phyloP scores from a whole-genome alignment of 2,329 filamentous ascomycete genomes.

The Alternaria sp. region DNA sequence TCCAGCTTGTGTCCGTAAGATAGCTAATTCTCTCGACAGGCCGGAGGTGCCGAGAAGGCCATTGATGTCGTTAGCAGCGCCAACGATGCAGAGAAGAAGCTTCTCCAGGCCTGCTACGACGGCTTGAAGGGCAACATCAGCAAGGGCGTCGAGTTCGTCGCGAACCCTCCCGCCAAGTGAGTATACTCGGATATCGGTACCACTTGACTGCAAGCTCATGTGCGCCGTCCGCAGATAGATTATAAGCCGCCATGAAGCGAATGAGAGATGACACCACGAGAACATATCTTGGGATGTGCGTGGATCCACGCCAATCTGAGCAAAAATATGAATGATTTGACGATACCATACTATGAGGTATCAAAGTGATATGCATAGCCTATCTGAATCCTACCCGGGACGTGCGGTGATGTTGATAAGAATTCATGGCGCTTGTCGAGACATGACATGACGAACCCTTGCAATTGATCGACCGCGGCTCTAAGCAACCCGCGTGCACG shows the following conservation, averaged over 20 bases:
- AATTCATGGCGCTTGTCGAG: slow-evolving; percentile 8
- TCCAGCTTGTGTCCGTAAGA: neutral
- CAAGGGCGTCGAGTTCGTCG: slow-evolving; percentile 90
- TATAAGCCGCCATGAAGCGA: slow-evolving; percentile 21
- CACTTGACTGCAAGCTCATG: slow-evolving; percentile 8
- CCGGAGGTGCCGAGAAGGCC: slow-evolving; percentile 85
- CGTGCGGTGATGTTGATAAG: neutral
- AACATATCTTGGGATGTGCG: slow-evolving; percentile 17
- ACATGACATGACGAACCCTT: slow-evolving; percentile 21
- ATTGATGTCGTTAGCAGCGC: slow-evolving; percentile 78
- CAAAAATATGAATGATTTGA: slow-evolving; percentile 8
- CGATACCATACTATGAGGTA: neutral
- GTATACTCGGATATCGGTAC: slow-evolving; percentile 10
- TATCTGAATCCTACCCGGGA: neutral
- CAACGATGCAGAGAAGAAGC: slow-evolving; percentile 87
- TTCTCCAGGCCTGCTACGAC: slow-evolving; percentile 77
- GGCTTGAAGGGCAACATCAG: slow-evolving; percentile 91
- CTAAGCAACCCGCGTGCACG: slow-evolving; percentile 5
- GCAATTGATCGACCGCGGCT: slow-evolving; percentile 21
- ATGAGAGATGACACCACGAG: slow-evolving; percentile 25
- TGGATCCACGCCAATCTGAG: slow-evolving; percentile 12
- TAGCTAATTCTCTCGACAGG: slow-evolving; percentile 58
- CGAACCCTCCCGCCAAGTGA: slow-evolving; percentile 72
- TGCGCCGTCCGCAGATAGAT: slow-evolving; percentile 24
- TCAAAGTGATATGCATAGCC: neutral